Percentiles rank a stretch among this genome's conserved stretches.
Evolutionary conservation across 108 stramenopile genomes (phyloP).

Genomic region (Nitzschia inconspicua): DNA sequence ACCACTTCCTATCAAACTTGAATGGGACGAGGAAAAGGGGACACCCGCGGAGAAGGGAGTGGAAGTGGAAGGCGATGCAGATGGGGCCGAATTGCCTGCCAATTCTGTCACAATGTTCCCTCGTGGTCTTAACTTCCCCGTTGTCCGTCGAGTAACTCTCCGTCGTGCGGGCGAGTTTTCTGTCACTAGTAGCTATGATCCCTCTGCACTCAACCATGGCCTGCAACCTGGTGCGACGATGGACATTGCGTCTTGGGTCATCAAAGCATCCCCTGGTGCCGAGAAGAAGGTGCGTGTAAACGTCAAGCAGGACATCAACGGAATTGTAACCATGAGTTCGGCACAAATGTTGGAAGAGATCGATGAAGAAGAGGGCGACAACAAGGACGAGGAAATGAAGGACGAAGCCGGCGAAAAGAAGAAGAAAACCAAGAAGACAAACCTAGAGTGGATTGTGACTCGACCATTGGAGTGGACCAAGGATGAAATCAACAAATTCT

Average conservation of each 20-base stretch:
- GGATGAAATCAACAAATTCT: constrained; percentile 72
- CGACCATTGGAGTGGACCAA: constrained; percentile 77
- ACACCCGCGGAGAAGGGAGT: constrained; percentile 34
- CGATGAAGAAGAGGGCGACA: constrained; percentile 54
- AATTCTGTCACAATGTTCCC: constrained; percentile 90
- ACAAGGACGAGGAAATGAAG: constrained; percentile 37
- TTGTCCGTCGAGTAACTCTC: constrained; percentile 93
- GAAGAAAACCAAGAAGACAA: constrained; percentile 90
- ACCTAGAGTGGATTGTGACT: constrained; percentile 66
- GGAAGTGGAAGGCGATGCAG: constrained; percentile 62
- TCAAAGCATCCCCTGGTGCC: constrained; percentile 59
- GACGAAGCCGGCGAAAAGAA: constrained; percentile 68
- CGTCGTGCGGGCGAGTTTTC: constrained; percentile 66
- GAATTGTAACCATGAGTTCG: constrained; percentile 79
- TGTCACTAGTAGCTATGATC: constrained; percentile 73
- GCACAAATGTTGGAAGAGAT: constrained; percentile 97
- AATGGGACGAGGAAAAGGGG: constrained; percentile 82
- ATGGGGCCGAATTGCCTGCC: constrained; percentile 49
- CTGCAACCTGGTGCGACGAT: constrained; percentile 39
- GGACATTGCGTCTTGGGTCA: constrained; percentile 63
- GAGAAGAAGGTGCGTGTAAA: constrained; percentile 94
- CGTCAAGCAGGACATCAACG: constrained; percentile 94
- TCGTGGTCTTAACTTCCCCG: constrained; percentile 88
- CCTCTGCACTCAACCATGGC: constrained; percentile 35
- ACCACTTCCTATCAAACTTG: constrained; percentile 86